Percentiles rank a stretch among this genome's conserved stretches.
phyloP scores from a whole-genome alignment of 495 filamentous ascomycete genomes.

The Neurospora cerealis region DNA sequence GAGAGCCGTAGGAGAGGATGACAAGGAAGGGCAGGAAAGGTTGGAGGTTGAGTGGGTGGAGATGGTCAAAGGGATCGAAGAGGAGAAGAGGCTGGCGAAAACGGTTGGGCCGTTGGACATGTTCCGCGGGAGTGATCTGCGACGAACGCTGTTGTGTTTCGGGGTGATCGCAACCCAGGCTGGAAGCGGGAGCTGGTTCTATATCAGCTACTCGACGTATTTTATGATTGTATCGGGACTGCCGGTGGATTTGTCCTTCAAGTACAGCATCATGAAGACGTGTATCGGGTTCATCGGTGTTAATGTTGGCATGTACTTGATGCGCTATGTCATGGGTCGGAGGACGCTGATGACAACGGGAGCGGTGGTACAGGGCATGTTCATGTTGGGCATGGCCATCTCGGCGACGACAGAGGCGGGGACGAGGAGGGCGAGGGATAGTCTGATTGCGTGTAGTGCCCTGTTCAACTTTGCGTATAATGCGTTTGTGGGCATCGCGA shows the following conservation, averaged over 20 bases:
- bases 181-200: constrained; percentile 28
- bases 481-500: constrained; percentile 10
- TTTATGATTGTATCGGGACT: constrained; percentile 31
- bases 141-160: constrained; percentile 30
- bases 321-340: constrained; percentile 28
- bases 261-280: constrained; percentile 27
- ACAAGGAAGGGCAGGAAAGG: constrained; percentile 20
- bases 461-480: constrained; percentile 11
- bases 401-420: constrained; percentile 21
- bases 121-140: constrained; percentile 27
- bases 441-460: constrained; percentile 19
- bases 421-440: constrained; percentile 15
- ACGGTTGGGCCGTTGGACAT: constrained; percentile 25
- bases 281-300: constrained; percentile 31
- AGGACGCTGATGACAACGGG: constrained; percentile 27
- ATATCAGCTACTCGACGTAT: constrained; percentile 32
- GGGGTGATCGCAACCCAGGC: constrained; percentile 27
- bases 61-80: constrained; percentile 28
- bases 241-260: constrained; percentile 28
- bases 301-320: constrained; percentile 28
- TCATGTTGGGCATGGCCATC: constrained; percentile 28
- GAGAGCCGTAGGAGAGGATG: constrained; percentile 17
- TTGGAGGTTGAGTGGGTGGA: constrained; percentile 30
- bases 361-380: constrained; percentile 20
- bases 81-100: constrained; percentile 22